A percentile compares a stretch with the other conserved stretches of the same genome.
Conservation (phyloP, 306 rosid genomes). For the Corylus avellana region DNA sequence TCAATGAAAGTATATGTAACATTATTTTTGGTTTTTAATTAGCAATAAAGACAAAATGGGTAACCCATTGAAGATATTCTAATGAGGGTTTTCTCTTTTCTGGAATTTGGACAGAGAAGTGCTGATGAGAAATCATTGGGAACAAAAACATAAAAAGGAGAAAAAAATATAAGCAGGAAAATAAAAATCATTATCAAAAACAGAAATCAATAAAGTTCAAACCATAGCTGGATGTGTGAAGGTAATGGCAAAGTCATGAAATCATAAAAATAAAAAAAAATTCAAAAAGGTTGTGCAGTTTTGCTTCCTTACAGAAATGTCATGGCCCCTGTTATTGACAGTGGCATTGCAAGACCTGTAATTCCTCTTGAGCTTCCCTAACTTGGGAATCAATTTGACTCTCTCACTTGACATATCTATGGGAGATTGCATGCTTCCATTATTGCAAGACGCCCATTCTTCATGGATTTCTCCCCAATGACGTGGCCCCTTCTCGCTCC, state of each 20-base stretch:
- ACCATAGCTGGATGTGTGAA: background rate
- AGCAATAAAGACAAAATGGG: too few species aligned
- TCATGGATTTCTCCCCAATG: constrained; percentile 58
- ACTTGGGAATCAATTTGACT: constrained; percentile 37
- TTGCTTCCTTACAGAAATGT: constrained; percentile 48
- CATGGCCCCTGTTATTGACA: constrained; percentile 67
- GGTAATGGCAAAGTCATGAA: too few species aligned
- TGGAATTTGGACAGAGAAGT: too few species aligned
- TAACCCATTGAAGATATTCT: too few species aligned
- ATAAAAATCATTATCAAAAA: too few species aligned
- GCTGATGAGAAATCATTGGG: background rate
- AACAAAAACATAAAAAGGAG: too few species aligned
- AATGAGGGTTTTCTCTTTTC: too few species aligned
- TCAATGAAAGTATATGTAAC: too few species aligned
- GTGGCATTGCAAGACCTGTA: constrained; percentile 54
- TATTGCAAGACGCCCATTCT: constrained; percentile 61
- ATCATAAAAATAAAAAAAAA: background rate
- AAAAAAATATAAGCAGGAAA: too few species aligned
- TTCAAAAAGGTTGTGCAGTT: background rate
- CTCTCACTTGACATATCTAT: constrained; percentile 51
- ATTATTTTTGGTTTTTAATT: too few species aligned
- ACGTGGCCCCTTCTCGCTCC: constrained; percentile 52
- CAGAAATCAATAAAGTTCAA: background rate
- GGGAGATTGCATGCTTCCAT: constrained; percentile 69
- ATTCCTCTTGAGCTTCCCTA: constrained; percentile 32